phyloP scores from a whole-genome alignment of 805 yeast genomes.

The Yarrowia divulgata region DNA sequence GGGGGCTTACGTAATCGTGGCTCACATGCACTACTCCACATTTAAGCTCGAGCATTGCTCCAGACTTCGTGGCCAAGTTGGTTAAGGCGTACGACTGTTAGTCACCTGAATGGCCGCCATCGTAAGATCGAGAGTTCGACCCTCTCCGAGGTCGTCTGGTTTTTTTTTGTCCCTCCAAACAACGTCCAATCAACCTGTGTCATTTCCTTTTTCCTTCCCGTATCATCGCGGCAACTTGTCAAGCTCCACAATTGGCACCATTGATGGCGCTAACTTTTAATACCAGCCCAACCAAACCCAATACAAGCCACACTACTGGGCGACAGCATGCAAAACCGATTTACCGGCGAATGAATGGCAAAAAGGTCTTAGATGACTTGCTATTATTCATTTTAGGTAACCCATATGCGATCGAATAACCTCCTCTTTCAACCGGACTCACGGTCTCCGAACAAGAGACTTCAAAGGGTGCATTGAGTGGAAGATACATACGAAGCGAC shows the following conservation, averaged over 20 bases:
- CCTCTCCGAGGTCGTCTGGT: constrained; percentile 39
- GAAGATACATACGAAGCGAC: background rate
- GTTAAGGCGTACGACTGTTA: constrained; percentile 40
- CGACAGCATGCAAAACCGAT: too few relatives aligned
- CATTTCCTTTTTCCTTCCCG: too few relatives aligned
- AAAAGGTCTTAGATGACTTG: background rate
- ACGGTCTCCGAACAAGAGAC: constrained; percentile 12
- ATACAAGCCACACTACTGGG: constrained; percentile 12
- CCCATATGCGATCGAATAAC: background rate
- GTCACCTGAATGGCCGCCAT: constrained; percentile 39
- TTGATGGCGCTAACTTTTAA: constrained; percentile 1
- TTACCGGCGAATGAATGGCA: constrained; percentile 4
- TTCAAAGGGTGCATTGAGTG: background rate
- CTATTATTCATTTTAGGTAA: background rate
- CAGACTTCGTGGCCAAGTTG: constrained; percentile 40
- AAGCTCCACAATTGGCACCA: background rate
- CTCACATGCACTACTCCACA: too few relatives aligned
- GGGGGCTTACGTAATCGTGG: background rate
- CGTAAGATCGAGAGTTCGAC: constrained; percentile 40
- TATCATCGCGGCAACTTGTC: too few relatives aligned
- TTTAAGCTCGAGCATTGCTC: background rate
- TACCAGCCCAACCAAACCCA: constrained; percentile 16
- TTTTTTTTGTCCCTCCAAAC: background rate
- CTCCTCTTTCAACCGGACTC: background rate
- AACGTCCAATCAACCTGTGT: too few relatives aligned